Base-by-base conservation (phyloP, 1,284 basidiomycete species). In the Sporisorium iseilematis-ciliati region DNA sequence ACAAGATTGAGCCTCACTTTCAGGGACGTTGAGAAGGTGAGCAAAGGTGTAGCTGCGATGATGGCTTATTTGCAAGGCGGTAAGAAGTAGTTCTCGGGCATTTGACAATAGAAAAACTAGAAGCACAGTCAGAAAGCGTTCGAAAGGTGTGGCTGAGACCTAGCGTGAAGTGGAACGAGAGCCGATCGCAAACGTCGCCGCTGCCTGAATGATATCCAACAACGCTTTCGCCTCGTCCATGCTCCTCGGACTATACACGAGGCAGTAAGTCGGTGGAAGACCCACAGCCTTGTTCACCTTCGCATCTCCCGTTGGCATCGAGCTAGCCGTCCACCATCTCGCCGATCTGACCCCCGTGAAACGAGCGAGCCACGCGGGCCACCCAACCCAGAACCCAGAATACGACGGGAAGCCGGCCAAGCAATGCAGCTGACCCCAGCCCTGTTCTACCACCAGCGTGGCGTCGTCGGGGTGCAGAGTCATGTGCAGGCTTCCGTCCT, bases 1-100 rank as follows among this genome's bases (percentile, higher is more conserved):
- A 89, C 88, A 31, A 87, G 95, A 79, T 89, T 92, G 59, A 96
- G 93, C 85, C 85, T 97, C 80, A 97, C 94, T 1, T 97, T 93
- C 85, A 89, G 95, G 52, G 92, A 93, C 80, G 92, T 95, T 0
- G 79, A 84, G 40, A 78, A 72, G 40, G 83, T 84, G 20, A 76
- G 77, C 57, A 80, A 79, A 64, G 81, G 79, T 2, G 72, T 80
- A 11, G 68, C 65, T 33, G 66, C 57, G 12, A 71, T 79, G 70
- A 73, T 76, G 65, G 76, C 72, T 1, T 67, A 60, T 41, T 43
- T 74, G 51, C 66, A 69, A 52, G 57, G 75, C 21, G 73, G 64
- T n/a, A 72, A 66, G 8, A 57, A 57, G 35, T 57, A 50, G 25
- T 41, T 10, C 6, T 10, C n/a, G 26, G 5, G 7, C 18, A 41